Percentiles rank a stretch among this genome's conserved stretches.
These are phyloP conservation scores for Exophiala sideris DNA, from an alignment of 2,329 filamentous ascomycete species.

Conservation along the genomic window DNA sequence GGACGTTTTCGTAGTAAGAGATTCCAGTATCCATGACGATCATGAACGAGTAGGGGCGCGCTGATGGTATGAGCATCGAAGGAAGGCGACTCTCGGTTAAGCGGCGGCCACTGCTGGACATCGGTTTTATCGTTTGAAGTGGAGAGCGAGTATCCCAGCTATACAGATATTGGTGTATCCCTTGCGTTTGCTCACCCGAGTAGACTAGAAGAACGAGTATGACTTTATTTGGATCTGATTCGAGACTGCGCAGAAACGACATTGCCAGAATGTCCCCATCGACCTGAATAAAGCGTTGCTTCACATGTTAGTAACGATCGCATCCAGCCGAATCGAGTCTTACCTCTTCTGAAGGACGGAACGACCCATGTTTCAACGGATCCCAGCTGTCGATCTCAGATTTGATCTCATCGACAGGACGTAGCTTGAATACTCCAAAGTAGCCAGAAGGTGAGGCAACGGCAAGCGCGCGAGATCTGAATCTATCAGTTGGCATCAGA, in stretches of 20 bases:
- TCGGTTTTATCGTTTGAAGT: constrained; percentile 22
- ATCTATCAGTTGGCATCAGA: constrained; percentile 7
- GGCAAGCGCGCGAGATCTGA: constrained; percentile 56
- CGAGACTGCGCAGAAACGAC: constrained; percentile 74
- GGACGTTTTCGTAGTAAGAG: constrained; percentile 43
- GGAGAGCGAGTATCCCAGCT: constrained; percentile 50
- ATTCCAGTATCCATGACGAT: constrained; percentile 62
- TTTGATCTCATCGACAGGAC: constrained; percentile 54
- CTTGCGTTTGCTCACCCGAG: constrained; percentile 34
- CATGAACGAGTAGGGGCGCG: constrained; percentile 67
- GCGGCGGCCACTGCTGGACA: constrained; percentile 31
- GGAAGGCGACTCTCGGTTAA: constrained; percentile 53
- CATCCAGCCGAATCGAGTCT: constrained; percentile 23
- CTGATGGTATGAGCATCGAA: constrained; percentile 68
- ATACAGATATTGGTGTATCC: constrained; percentile 49
- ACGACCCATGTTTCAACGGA: constrained; percentile 39
- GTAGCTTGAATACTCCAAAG: constrained; percentile 70
- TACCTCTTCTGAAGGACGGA: constrained; percentile 57
- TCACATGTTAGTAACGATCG: constrained; percentile 4
- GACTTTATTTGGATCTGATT: constrained; percentile 65
- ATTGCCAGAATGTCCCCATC: constrained; percentile 78
- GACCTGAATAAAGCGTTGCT: constrained; percentile 52
- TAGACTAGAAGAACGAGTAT: constrained; percentile 67
- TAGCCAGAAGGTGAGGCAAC: constrained; percentile 67
- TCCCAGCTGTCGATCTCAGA: constrained; percentile 31